Base-by-base conservation (phyloP, 805 yeast species). In the Kockiozyma suomiensis region DNA sequence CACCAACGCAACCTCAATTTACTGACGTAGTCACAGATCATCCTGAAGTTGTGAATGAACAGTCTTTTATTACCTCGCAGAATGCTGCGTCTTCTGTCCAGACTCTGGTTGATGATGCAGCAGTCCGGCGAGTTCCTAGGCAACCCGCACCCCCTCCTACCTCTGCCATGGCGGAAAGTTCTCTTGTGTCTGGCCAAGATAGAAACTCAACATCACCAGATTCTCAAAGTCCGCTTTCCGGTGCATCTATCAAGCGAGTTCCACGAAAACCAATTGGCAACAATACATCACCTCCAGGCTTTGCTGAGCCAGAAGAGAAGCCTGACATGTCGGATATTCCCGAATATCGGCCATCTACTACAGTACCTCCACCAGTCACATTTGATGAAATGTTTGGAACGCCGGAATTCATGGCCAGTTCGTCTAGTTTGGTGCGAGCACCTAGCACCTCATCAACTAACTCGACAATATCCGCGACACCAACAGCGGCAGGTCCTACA, bases 301-400 rank as follows among this genome's bases (percentile, higher is more conserved):
- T 41, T 3, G 32, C 17, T 26, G 53, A 41, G 15, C 21, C 35
- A 5, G 37, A 45, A 15, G 32, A 23, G 17, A n/a, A 6, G 2
- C 28, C 49, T n/a, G 33, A 23, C 5, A 45, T 4, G 3, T 12
- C 40, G 4, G 53, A 37, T 19, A 37, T 37, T 23, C 30, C 53
- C 13, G 26, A 33, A 26, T 33, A 32, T 3, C 53, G 25, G 30
- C 43, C 25, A 4, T 23, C 37, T 21, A 32, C 38, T 2, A 25
- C 49, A 10, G 30, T 30, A 5, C 51, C 45, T 8, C 63, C 57
- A 13, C 38, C 64, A 7, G 43, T 59, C 15, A 61, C 54, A 13
- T 60, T 60, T 17, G 64, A 60, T 26, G 62, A 60, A 25, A 51
- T 60, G 42, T 58, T 60, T 37, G 55, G 51, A 12, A n/a, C 42